Evolutionary conservation across 352 stramenopile genomes (phyloP).

Genomic region (Globisporangium okanoganense): DNA sequence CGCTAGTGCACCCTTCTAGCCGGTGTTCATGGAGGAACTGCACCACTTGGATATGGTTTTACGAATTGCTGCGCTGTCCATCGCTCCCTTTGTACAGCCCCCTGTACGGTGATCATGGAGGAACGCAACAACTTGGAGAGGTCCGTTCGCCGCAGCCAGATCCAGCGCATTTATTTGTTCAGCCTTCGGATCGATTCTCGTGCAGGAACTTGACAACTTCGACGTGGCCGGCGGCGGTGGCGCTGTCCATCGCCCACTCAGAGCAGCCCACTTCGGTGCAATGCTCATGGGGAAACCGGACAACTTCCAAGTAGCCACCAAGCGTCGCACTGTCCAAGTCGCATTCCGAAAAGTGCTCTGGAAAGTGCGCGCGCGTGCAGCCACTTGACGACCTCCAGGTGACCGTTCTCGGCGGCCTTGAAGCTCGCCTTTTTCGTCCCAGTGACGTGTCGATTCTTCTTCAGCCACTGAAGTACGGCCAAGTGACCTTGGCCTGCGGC

Average conservation of each 20-base stretch:
- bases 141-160: background rate
- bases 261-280: background rate
- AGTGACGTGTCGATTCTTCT: background rate
- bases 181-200: background rate
- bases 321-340: no score
- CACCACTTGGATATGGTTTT: no score
- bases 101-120: no score
- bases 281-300: background rate
- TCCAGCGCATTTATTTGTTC: conserved; percentile 1
- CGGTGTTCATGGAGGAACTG: conserved; percentile 1
- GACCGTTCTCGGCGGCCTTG: background rate
- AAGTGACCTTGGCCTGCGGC: background rate
- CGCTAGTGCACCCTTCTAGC: no score
- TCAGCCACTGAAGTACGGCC: background rate
- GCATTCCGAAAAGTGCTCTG: background rate
- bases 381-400: background rate
- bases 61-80: no score
- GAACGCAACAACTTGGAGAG: background rate
- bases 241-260: background rate
- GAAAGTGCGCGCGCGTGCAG: background rate
- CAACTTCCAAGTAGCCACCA: no score
- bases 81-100: no score
- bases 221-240: background rate
- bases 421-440: background rate
- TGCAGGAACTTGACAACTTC: background rate